Conservation (phyloP, 257 asterid genomes). For the Buddleja alternifolia region DNA sequence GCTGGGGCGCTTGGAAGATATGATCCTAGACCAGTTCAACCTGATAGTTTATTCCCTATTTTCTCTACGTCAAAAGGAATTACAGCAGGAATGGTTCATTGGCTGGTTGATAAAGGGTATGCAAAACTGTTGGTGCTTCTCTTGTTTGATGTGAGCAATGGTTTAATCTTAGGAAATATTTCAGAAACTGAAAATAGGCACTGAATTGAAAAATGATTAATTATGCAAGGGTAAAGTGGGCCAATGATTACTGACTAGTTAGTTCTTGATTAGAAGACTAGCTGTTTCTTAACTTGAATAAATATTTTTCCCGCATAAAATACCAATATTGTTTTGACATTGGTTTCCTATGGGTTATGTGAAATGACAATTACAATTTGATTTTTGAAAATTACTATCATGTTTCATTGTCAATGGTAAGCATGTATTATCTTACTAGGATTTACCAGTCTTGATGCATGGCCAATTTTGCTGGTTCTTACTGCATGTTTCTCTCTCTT, state of each 20-base stretch:
- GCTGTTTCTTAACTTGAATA: background rate
- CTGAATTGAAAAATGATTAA: constrained; percentile 8
- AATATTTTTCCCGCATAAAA: background rate
- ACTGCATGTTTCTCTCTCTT: constrained; percentile 11
- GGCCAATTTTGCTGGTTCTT: constrained; percentile 9
- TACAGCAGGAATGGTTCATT: constrained; percentile 91
- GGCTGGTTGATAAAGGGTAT: constrained; percentile 93
- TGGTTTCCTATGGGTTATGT: background rate
- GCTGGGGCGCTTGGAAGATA: constrained; percentile 98
- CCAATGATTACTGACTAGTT: constrained; percentile 3
- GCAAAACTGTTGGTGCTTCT: constrained; percentile 33
- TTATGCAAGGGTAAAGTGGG: background rate
- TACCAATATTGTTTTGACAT: background rate
- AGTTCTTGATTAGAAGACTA: background rate
- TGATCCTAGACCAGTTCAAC: constrained; percentile 98
- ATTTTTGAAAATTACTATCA: background rate
- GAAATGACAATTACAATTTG: background rate
- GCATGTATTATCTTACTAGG: background rate
- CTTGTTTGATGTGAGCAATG: constrained; percentile 26
- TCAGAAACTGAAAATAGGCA: background rate
- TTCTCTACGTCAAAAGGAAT: constrained; percentile 94
- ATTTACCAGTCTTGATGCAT: constrained; percentile 11
- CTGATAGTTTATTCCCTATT: constrained; percentile 93
- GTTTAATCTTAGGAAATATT: background rate
- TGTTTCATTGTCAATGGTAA: background rate